Percentiles rank a stretch among this genome's conserved stretches.
Evolutionary conservation across 139 green algal genomes (phyloP).

Genomic region (Auxenochlorella protothecoides): DNA sequence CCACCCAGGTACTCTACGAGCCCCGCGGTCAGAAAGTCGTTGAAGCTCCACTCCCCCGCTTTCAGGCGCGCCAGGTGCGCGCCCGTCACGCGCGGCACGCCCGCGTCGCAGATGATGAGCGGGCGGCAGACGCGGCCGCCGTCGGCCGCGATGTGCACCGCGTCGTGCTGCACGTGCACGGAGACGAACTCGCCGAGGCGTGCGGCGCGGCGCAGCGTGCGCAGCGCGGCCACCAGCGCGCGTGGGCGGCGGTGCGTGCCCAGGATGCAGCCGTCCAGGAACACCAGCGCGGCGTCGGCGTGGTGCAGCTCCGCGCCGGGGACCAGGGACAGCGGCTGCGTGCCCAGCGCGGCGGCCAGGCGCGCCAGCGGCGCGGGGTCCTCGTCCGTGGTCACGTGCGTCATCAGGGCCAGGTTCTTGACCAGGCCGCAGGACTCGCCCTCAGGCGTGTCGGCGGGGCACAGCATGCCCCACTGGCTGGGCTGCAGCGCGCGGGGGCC

Average conservation of each 20-base stretch:
- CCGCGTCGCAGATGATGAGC: conserved; percentile 91
- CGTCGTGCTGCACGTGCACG: conserved; percentile 54
- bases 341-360: conserved; percentile 61
- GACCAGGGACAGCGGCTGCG: conserved; percentile 56
- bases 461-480: conserved; percentile 97
- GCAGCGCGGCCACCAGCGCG: conserved; percentile 42
- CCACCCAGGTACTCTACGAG: conserved; percentile 96
- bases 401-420: conserved; percentile 99
- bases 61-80: conserved; percentile 54
- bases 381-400: conserved; percentile 92
- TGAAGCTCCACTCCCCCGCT: conserved; percentile 59
- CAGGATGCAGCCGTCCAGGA: conserved; percentile 91
- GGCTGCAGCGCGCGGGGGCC: conserved; percentile 85
- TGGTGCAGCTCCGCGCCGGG: conserved; percentile 62
- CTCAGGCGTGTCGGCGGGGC: conserved; percentile 94
- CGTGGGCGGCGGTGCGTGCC: conserved; percentile 56
- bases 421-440: conserved; percentile 86
- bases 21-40: conserved; percentile 66
- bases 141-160: conserved; percentile 68
- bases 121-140: conserved; percentile 91
- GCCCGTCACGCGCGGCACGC: conserved; percentile 68
- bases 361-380: conserved; percentile 50
- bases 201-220: conserved; percentile 57
- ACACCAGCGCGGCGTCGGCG: conserved; percentile 55
- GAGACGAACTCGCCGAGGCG: conserved; percentile 79